These are phyloP conservation scores for Secale cereale DNA, from an alignment of 176 grass and related monocot genomes.

Conservation along the genomic window DNA sequence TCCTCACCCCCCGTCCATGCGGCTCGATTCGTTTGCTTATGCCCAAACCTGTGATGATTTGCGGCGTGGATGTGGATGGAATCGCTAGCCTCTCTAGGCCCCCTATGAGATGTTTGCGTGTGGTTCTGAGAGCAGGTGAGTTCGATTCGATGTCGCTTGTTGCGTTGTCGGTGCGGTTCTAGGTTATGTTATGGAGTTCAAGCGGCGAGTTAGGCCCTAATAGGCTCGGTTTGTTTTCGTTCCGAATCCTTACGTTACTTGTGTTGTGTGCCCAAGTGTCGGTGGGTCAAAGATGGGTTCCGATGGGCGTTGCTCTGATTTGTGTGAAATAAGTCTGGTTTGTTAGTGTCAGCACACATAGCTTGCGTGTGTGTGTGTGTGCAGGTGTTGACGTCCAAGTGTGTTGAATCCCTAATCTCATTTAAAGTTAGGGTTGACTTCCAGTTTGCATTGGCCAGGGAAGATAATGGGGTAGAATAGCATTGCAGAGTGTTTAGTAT, in stretches of 20 bases:
- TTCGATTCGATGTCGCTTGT: neutral
- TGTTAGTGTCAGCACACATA: too few relatives aligned
- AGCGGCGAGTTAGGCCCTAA: neutral
- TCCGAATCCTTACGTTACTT: neutral
- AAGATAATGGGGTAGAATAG: neutral
- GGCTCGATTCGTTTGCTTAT: neutral
- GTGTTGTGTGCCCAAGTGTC: neutral
- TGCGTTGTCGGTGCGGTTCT: neutral
- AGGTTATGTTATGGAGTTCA: neutral
- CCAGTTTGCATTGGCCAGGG: neutral
- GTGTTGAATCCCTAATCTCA: too few relatives aligned
- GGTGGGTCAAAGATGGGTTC: neutral
- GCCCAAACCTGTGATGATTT: neutral
- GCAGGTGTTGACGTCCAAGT: too few relatives aligned
- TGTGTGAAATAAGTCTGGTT: neutral
- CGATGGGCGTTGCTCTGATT: neutral
- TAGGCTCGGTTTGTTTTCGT: neutral
- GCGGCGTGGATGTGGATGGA: neutral
- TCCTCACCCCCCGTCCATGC: neutral
- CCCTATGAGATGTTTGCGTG: neutral
- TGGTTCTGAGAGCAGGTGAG: neutral
- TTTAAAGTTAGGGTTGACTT: conserved; percentile 9
- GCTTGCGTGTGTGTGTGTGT: too few relatives aligned
- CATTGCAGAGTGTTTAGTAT: neutral
- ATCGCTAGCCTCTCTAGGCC: too few relatives aligned